Evolutionary conservation across 2,329 filamentous ascomycete species (phyloP), one percentile per base, ranked within the genome.

Genomic region (Elsinoe fawcettii): DNA sequence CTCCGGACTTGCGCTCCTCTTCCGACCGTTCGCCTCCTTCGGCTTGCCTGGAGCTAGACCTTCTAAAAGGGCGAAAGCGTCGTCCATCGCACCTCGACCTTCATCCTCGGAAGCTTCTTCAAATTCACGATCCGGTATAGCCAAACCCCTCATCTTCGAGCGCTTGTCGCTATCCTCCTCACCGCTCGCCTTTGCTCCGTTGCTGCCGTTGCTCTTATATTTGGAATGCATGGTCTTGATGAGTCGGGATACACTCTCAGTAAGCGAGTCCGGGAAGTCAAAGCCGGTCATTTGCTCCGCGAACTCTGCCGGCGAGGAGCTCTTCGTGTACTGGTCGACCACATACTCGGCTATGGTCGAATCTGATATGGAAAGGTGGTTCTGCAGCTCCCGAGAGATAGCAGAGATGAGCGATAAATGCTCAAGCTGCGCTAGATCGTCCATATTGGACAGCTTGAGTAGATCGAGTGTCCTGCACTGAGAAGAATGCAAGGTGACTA

Each of bases 321-420:
- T 87, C 79, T 91, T 82, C 69, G 86, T 74, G 66, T 95, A 89
- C 69, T 96, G 87, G 60, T 88, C 88, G 68, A 99, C 96, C 66
- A 99, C 84, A 69, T 96, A 99, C 73, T 99, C 93, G 64, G 93
- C 91, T 23, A 99, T 83, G 4, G 90, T 96, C 73, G 95, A 96
- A 74, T 99, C 91, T 69, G 82, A 87, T 65, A 96, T 84, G 57
- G 91, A 90, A 59, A 97, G 74, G 73, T 99, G 89, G 68, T 99
- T 99, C 66, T 95, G 87, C 55, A 99, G 80, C 73, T 99, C 93
- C 16, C 88, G 92, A 12, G 90, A 90, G 65, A 99, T 90, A 72
- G 92, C 96, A 53, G 90, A 93, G 58, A 97, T 90, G 67, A 99
- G 85, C 66, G 91, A 96, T 56, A 99, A 81, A 60, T 95, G 80